Evolutionary conservation across 306 rosid genomes (phyloP), one percentile per base, ranked within the genome.

Genomic region (Cicer chorassanicum): DNA sequence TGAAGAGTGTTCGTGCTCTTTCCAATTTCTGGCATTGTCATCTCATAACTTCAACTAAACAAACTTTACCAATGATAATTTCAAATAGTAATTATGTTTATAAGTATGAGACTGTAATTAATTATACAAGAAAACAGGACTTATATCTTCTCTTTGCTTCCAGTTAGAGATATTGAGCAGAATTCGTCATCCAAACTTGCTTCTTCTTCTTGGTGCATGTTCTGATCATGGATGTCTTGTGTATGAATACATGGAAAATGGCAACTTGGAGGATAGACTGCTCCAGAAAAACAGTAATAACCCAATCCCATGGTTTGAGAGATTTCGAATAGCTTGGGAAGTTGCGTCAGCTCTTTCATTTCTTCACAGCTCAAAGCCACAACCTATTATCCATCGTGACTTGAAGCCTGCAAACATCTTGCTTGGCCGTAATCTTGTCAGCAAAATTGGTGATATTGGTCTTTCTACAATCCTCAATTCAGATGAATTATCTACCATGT

Each of bases 251-350:
- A 89, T 95, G 99, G 97, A 90, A 74, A 90, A 90, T 40, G 99
- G 99, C 43, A 95, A 88, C 89, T 73, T 95, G 87, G 99, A 92
- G 75, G 98, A 95, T 60, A 84, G 89, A 65, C 85, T 95, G 79
- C 71, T 82, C 78, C 80, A 78, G 45, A 89, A 82, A 82, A 79
- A 87, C 69, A 50, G 77, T 44, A 87, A 91, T 5, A 73, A 75
- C 45, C 87, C 99, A 11, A 90, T 95, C 53, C 92, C 93, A 34
- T 95, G 99, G 99, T 92, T 84, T 79, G 97, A 90, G 48, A 81
- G 99, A 87, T 92, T 64, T 80, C 86, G 96, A 77, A 87, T 95
- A 78, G 97, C 99, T 66, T 92, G 95, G 95, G 99, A 95, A 89
- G 85, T 95, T 49, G 99, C 98, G 8, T 90, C 99, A 15, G 94